Evolutionary conservation across 768 basidiomycete genomes (phyloP).

Genomic region (Hygrophoropsis aurantiaca): DNA sequence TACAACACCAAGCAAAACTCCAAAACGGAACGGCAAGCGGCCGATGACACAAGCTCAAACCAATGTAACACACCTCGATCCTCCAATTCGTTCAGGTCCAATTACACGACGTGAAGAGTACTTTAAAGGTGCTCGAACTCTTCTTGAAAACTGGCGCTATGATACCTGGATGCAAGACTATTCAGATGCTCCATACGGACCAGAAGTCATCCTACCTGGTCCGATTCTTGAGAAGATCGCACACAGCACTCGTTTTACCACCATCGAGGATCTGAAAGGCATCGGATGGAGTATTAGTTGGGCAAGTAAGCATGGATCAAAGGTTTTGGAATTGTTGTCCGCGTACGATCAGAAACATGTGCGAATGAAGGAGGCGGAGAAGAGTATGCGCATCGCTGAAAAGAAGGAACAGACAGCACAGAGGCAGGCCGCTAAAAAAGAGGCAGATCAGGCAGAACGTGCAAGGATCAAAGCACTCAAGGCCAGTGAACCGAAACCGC

Average conservation of each 20-base stretch:
- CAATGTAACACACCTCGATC: no score
- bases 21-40: neutral
- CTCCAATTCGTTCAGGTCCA: neutral
- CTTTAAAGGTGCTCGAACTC: neutral
- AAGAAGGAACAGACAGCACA: slow-evolving; percentile 3
- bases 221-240: slow-evolving; percentile 20
- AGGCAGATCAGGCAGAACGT: neutral
- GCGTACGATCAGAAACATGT: slow-evolving; percentile 6
- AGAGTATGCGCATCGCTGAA: slow-evolving; percentile 3
- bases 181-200: slow-evolving; percentile 1
- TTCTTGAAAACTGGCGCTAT: neutral
- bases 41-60: neutral
- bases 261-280: slow-evolving; percentile 10
- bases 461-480: neutral
- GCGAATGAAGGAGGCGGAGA: slow-evolving; percentile 6
- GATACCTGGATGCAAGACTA: neutral
- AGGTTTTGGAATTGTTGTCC: slow-evolving; percentile 16
- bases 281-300: slow-evolving; percentile 9
- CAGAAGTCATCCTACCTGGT: slow-evolving; percentile 23
- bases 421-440: neutral
- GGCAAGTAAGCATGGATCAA: slow-evolving; percentile 16
- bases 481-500: neutral
- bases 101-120: neutral
- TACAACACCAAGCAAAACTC: neutral
- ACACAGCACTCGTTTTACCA: slow-evolving; percentile 4